Conservation (phyloP, 1,284 basidiomycete genomes). For the Ganoderma multipileum region DNA sequence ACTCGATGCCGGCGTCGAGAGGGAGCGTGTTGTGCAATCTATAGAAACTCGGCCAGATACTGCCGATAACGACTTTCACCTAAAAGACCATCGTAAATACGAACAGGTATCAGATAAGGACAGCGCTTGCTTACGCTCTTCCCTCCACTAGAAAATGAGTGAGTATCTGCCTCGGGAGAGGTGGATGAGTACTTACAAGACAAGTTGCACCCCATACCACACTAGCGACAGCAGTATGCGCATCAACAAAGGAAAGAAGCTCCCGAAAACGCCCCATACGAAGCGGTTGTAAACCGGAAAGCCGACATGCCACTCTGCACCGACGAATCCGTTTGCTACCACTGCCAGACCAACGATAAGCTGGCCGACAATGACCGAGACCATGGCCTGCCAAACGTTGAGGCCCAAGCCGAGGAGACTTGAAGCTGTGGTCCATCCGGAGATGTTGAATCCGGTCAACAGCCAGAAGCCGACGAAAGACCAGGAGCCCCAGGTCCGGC, state of each 20-base stretch:
- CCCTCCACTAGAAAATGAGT: conserved; percentile 14
- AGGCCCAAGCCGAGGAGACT: conserved; percentile 32
- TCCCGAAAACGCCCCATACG: conserved; percentile 32
- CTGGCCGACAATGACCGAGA: conserved; percentile 31
- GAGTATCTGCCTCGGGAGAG: neutral
- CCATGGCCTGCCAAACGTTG: conserved; percentile 33
- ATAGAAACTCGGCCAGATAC: conserved; percentile 30
- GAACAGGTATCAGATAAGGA: too few species aligned
- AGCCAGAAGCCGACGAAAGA: conserved; percentile 35
- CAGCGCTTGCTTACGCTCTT: conserved; percentile 17
- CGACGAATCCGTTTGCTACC: conserved; percentile 28
- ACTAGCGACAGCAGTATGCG: conserved; percentile 33
- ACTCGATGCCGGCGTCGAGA: conserved; percentile 25
- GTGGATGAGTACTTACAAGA: conserved; percentile 23
- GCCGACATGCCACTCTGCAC: conserved; percentile 34
- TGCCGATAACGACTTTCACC: conserved; percentile 28
- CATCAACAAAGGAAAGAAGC: conserved; percentile 35
- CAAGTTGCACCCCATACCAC: conserved; percentile 32
- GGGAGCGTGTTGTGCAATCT: conserved; percentile 24
- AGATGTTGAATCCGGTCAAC: conserved; percentile 33
- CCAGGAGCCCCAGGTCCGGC: conserved; percentile 33
- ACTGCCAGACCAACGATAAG: conserved; percentile 27
- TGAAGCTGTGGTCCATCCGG: conserved; percentile 32
- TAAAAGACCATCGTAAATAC: neutral
- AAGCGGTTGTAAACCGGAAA: conserved; percentile 34